These are phyloP conservation scores for Metrosideros polymorpha DNA, from an alignment of 441 rosid genomes.

Conservation along the genomic window DNA sequence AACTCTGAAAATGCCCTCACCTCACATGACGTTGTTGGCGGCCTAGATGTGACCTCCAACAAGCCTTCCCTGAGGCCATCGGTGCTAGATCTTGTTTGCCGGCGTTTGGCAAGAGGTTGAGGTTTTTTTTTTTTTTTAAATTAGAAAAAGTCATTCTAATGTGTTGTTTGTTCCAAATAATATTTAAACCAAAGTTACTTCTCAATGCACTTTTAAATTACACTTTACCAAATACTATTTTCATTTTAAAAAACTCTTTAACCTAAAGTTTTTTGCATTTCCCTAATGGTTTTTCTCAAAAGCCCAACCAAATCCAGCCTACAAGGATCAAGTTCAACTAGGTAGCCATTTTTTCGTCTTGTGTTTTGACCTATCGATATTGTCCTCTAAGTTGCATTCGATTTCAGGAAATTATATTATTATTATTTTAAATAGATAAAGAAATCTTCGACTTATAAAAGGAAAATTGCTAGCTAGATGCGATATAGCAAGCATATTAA, in stretches of 20 bases:
- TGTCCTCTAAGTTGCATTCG: neutral
- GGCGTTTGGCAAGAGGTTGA: rapidly evolving
- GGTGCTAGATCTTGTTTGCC: neutral
- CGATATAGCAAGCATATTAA: neutral
- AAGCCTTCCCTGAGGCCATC: neutral
- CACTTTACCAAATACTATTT: no score
- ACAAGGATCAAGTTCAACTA: no score
- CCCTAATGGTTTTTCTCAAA: no score
- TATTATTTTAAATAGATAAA: neutral
- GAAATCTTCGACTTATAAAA: neutral
- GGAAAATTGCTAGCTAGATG: neutral
- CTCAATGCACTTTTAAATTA: neutral
- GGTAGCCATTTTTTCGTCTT: neutral
- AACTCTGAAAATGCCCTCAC: neutral
- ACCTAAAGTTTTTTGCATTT: no score
- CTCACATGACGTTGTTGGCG: rapidly evolving
- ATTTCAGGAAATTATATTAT: neutral
- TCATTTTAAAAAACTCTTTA: neutral
- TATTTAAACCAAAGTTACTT: neutral
- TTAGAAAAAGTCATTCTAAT: no score
- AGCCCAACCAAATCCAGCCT: no score
- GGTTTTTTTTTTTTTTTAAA: no score
- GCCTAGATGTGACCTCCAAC: rapidly evolving
- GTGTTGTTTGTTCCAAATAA: no score
- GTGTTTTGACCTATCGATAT: neutral